phyloP scores from a whole-genome alignment of 1,284 basidiomycete species.

The Pterulicium gracile region DNA sequence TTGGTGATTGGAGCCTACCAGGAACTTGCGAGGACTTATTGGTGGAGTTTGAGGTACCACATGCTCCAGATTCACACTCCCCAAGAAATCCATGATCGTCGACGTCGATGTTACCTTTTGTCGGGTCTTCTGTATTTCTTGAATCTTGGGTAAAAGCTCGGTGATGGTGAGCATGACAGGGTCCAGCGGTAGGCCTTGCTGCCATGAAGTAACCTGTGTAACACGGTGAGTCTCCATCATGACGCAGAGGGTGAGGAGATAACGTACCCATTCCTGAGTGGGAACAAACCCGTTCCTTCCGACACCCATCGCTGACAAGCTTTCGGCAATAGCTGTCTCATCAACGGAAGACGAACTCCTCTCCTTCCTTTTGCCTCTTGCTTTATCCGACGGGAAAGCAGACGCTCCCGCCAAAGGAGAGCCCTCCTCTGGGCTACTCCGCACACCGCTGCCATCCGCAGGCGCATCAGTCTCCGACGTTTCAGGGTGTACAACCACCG shows the following conservation, averaged over 20 bases:
- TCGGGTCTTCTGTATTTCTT: constrained; percentile 60
- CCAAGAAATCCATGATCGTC: constrained; percentile 60
- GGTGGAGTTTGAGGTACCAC: constrained; percentile 64
- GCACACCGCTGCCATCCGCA: neutral
- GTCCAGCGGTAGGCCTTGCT: constrained; percentile 81
- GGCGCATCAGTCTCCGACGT: neutral
- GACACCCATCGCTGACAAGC: constrained; percentile 52
- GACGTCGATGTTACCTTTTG: constrained; percentile 54
- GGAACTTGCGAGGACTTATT: constrained; percentile 59
- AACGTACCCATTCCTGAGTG: constrained; percentile 86
- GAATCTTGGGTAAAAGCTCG: constrained; percentile 80
- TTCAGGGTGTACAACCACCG: neutral
- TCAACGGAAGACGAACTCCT: constrained; percentile 53
- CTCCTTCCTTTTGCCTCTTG: constrained; percentile 77
- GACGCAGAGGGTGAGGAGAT: constrained; percentile 7
- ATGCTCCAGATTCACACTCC: constrained; percentile 48
- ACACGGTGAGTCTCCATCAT: constrained; percentile 1
- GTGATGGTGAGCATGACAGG: constrained; percentile 75
- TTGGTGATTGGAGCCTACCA: constrained; percentile 37
- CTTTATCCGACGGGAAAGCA: constrained; percentile 51
- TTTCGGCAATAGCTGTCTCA: constrained; percentile 45
- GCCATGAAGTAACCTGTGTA: constrained; percentile 70
- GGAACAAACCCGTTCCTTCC: constrained; percentile 86
- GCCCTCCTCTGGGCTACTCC: constrained; percentile 20
- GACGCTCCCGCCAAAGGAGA: constrained; percentile 13